Evolutionary conservation across 352 stramenopile species (phyloP).

Genomic region (Phytopythium sindhum): DNA sequence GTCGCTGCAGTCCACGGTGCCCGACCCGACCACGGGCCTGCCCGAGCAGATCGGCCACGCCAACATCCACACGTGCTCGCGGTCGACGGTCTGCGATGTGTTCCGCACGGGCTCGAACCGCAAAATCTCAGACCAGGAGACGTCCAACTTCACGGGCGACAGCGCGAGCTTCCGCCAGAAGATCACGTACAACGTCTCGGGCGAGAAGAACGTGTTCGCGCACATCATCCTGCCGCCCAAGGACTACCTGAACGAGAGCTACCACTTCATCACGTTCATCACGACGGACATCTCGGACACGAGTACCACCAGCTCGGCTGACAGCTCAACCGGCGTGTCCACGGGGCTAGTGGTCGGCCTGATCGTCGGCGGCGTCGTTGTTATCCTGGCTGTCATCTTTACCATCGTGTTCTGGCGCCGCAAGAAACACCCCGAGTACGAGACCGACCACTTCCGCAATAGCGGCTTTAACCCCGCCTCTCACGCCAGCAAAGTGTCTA

Average conservation of each 20-base stretch:
- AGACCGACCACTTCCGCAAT: conserved; percentile 50
- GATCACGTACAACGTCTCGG: conserved; percentile 36
- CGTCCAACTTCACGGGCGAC: conserved; percentile 73
- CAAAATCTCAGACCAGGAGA: conserved; percentile 70
- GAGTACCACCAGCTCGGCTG: conserved; percentile 12
- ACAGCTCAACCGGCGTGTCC: conserved; percentile 26
- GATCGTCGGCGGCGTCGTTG: conserved; percentile 38
- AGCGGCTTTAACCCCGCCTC: conserved; percentile 50
- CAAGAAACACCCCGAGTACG: conserved; percentile 34
- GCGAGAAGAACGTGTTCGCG: conserved; percentile 74
- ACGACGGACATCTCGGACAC: conserved; percentile 33
- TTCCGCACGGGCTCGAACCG: conserved; percentile 61
- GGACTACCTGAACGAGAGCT: conserved; percentile 54
- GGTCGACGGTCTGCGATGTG: conserved; percentile 67
- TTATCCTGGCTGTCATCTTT: conserved; percentile 44
- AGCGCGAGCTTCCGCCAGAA: conserved; percentile 58
- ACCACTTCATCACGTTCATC: conserved; percentile 78
- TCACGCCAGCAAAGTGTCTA: conserved; percentile 49
- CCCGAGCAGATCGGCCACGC: conserved; percentile 70
- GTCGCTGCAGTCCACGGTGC: conserved; percentile 49
- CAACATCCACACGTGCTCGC: conserved; percentile 73
- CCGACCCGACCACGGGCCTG: conserved; percentile 45
- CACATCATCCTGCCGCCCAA: conserved; percentile 65
- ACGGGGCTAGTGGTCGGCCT: conserved; percentile 39
- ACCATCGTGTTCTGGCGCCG: conserved; percentile 59